A percentile compares a stretch with the other conserved stretches of the same genome.
Conservation (phyloP, 176 grass and related monocot genomes). For the Lolium rigidum region DNA sequence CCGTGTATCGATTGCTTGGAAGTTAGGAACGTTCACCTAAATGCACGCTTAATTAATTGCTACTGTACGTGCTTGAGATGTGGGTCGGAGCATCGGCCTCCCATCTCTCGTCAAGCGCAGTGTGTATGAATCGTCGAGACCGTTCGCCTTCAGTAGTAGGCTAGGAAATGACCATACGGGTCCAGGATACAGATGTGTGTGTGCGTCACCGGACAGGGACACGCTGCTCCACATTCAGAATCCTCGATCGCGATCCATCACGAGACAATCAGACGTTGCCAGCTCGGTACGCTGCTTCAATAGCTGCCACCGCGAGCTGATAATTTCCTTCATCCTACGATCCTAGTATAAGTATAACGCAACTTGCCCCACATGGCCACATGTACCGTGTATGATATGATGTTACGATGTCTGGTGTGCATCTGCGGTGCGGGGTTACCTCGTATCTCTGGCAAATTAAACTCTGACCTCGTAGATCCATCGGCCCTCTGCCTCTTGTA, state of each 20-base stretch:
- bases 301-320: too few relatives aligned
- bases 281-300: not conserved
- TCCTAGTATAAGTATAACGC: not conserved
- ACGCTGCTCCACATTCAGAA: not conserved
- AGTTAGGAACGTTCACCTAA: too few relatives aligned
- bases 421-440: not conserved
- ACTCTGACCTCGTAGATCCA: not conserved
- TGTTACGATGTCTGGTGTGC: too few relatives aligned
- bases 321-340: not conserved
- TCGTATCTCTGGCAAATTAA: not conserved
- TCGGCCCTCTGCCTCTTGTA: too few relatives aligned
- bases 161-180: not conserved
- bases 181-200: not conserved
- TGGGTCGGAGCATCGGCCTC: too few relatives aligned
- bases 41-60: too few relatives aligned
- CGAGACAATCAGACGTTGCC: not conserved
- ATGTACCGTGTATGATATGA: too few relatives aligned
- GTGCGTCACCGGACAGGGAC: not conserved
- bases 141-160: too few relatives aligned
- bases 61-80: too few relatives aligned
- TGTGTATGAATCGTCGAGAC: too few relatives aligned
- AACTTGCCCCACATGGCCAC: not conserved
- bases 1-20: too few relatives aligned
- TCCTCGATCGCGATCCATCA: not conserved
- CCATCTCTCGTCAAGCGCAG: too few relatives aligned